phyloP scores from a whole-genome alignment of 2,329 filamentous ascomycete species.

The Diaporthe helianthi region DNA sequence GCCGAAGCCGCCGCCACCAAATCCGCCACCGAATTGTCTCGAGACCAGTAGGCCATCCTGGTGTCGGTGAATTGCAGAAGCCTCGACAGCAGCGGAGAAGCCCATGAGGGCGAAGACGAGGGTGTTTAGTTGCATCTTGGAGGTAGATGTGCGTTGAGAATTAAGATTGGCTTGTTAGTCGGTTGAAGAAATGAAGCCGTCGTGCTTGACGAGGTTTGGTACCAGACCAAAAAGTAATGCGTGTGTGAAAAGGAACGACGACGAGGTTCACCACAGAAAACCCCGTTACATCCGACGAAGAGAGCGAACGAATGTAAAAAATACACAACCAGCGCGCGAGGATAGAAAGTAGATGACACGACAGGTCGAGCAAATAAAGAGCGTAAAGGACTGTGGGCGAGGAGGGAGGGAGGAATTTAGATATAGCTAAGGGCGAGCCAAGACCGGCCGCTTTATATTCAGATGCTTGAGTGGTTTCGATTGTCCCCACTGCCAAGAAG shows the following conservation, averaged over 20 bases:
- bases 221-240: conserved; percentile 28
- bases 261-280: conserved; percentile 21
- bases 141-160: conserved; percentile 32
- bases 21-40: conserved; percentile 46
- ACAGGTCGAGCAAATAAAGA: conserved; percentile 14
- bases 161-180: conserved; percentile 11
- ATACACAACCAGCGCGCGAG: conserved; percentile 30
- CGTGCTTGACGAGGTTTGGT: conserved; percentile 31
- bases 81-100: conserved; percentile 54
- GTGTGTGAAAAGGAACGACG: conserved; percentile 31
- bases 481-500: conserved; percentile 30
- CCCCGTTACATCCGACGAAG: conserved; percentile 20
- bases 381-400: background rate
- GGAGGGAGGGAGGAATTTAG: conserved; percentile 16
- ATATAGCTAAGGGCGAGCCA: conserved; percentile 23
- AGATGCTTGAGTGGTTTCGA: conserved; percentile 24
- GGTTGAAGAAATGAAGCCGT: conserved; percentile 6
- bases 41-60: conserved; percentile 50
- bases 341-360: conserved; percentile 26
- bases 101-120: conserved; percentile 57
- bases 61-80: conserved; percentile 48
- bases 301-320: conserved; percentile 31
- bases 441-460: conserved; percentile 24
- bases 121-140: conserved; percentile 61
- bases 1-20: conserved; percentile 35